Base-by-base conservation (phyloP, 192 early-diverging fungal species). In the Coemansia sp. region DNA sequence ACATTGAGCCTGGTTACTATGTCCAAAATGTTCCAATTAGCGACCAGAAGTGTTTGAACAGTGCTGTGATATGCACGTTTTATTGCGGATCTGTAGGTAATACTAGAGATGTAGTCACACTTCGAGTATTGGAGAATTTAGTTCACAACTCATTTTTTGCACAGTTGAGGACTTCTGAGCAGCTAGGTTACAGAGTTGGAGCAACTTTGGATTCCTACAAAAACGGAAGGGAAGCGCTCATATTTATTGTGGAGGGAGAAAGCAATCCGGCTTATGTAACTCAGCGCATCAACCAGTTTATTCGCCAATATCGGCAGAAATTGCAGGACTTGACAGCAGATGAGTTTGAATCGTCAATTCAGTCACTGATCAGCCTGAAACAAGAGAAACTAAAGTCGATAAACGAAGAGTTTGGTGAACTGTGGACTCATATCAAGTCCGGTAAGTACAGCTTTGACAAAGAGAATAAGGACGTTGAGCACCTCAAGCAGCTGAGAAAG, bases 101-200 rank as follows among this genome's bases (percentile, higher is more conserved):
- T 52, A 82, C 69, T 41, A 62, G 83, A 15, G 75, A 88, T 27
- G 87, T 88, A 24, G 84, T 85, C 18, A 71, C 86, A 1, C 69
- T 92, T 12, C 72, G 74, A 44, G 76, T 97, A 34, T 69, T 98
- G 53, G 83, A 82, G 2, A 90, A 92, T 41, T 92, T 97, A 50
- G 75, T 88, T 11, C 74, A 89, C 39, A 90, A 94, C 64, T 91
- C 94, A 18, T 89, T 87, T 52, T 99, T 97, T 81, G 89, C 96
- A 75, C 89, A 94, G 67, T 75, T 99, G 50, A 87, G 96, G 22
- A 98, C 96, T 11, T 94, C 97, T 63, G 92, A 93, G 68, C 89
- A 93, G 70, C 83, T 94, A 24, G 92, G 92, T 0, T 92, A 92
- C 69, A 62, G 83, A 1, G 69, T 68, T n/a, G 1, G 13, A 10